Conservation (phyloP, 306 rosid genomes). For the Biancaea sappan region DNA sequence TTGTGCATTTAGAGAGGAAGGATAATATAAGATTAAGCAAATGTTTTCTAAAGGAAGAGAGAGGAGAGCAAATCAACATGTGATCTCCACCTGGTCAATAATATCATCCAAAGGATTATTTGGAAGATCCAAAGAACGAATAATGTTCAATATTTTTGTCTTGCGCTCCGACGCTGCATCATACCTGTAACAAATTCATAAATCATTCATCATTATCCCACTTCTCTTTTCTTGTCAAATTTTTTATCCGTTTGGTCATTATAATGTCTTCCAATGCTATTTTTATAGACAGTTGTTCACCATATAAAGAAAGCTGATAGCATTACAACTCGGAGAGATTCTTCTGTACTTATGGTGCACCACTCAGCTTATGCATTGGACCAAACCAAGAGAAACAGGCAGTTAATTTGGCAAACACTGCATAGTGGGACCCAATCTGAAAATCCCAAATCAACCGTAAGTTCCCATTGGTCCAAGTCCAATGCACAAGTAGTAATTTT, state of each 20-base stretch:
- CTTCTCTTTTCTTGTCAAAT: background rate
- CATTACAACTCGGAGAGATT: constrained; percentile 6
- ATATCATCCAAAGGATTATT: constrained; percentile 97
- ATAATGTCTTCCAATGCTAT: background rate
- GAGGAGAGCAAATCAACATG: constrained; percentile 14
- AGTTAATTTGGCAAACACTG: background rate
- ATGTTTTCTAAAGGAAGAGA: constrained; percentile 19
- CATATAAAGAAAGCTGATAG: constrained; percentile 12
- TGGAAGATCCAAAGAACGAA: constrained; percentile 93
- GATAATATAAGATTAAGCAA: background rate
- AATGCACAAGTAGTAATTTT: background rate
- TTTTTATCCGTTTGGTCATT: background rate
- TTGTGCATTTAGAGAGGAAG: background rate
- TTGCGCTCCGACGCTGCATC: constrained; percentile 82
- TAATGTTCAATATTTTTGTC: constrained; percentile 65
- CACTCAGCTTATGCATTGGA: background rate
- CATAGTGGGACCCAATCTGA: background rate
- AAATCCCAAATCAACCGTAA: background rate
- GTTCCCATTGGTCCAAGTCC: background rate
- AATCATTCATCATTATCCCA: constrained; percentile 21
- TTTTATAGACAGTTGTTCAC: constrained; percentile 1
- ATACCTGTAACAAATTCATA: constrained; percentile 61
- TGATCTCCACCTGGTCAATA: constrained; percentile 78
- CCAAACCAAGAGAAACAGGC: background rate
- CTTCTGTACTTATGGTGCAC: background rate